phyloP scores from a whole-genome alignment of 2,329 filamentous ascomycete genomes.

The Hypoxylon sp. region DNA sequence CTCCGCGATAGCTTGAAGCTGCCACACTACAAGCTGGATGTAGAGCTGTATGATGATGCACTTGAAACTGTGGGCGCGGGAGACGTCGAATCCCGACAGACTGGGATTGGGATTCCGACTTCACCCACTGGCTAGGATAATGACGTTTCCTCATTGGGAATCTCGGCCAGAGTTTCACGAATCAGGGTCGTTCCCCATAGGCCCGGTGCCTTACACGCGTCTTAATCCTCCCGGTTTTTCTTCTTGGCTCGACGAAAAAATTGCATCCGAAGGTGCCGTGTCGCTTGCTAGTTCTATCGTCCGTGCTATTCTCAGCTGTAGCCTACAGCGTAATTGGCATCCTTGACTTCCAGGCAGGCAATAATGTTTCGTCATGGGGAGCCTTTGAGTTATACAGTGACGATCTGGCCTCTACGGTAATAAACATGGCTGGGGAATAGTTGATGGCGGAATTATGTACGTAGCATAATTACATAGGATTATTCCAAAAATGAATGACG shows the following conservation, averaged over 20 bases:
- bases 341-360: conserved; percentile 32
- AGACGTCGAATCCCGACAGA: conserved; percentile 41
- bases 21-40: conserved; percentile 7
- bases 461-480: conserved; percentile 5
- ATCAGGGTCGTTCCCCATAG: conserved; percentile 30
- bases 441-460: conserved; percentile 5
- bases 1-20: conserved; percentile 31
- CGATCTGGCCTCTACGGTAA: conserved; percentile 37
- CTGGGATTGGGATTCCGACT: conserved; percentile 52
- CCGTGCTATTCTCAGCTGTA: conserved; percentile 31
- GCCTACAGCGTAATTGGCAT: conserved; percentile 21
- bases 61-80: conserved; percentile 14
- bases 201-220: conserved; percentile 28
- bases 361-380: conserved; percentile 35
- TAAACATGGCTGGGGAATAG: background rate
- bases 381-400: conserved; percentile 13
- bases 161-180: conserved; percentile 27
- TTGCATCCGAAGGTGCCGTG: conserved; percentile 38
- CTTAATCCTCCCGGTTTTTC: conserved; percentile 38
- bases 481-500: conserved; percentile 26
- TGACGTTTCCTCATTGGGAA: conserved; percentile 43
- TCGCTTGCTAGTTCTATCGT: conserved; percentile 16
- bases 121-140: conserved; percentile 44
- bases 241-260: conserved; percentile 35
- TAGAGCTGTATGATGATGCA: conserved; percentile 32